phyloP scores from a whole-genome alignment of 495 filamentous ascomycete genomes.

The Neurospora africana region DNA sequence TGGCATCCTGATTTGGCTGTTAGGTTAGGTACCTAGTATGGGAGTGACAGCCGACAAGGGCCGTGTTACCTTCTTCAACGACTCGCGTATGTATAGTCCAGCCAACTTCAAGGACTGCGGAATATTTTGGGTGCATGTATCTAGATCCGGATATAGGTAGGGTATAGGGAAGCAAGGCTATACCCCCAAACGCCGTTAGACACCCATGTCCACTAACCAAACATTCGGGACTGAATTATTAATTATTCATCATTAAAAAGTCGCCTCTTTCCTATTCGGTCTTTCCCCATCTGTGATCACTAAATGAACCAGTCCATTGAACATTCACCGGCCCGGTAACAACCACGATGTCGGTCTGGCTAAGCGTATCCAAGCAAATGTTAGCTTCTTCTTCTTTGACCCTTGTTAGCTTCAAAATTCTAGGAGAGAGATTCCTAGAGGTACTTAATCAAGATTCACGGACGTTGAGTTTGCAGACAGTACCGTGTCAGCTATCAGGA shows the following conservation, averaged over 20 bases:
- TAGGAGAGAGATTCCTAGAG: no score
- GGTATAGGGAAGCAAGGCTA: neutral
- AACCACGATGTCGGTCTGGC: neutral
- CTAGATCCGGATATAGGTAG: neutral
- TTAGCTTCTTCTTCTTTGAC: neutral
- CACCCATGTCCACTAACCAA: neutral
- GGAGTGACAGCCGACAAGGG: neutral
- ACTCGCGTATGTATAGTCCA: neutral
- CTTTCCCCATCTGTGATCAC: no score
- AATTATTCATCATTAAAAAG: neutral
- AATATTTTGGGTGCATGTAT: neutral
- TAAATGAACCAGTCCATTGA: neutral
- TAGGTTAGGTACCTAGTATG: no score
- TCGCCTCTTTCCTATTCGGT: neutral
- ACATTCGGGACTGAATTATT: neutral
- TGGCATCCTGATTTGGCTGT: neutral
- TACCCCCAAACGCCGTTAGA: neutral
- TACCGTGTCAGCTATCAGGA: neutral
- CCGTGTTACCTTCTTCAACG: neutral
- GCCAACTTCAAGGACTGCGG: neutral
- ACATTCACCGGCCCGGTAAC: neutral
- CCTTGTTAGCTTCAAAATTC: neutral
- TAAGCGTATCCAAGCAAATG: neutral
- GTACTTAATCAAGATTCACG: neutral
- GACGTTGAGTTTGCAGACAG: neutral